Conservation (phyloP, 1,139 yeast genomes). For the Trichomonascaceae sp. region DNA sequence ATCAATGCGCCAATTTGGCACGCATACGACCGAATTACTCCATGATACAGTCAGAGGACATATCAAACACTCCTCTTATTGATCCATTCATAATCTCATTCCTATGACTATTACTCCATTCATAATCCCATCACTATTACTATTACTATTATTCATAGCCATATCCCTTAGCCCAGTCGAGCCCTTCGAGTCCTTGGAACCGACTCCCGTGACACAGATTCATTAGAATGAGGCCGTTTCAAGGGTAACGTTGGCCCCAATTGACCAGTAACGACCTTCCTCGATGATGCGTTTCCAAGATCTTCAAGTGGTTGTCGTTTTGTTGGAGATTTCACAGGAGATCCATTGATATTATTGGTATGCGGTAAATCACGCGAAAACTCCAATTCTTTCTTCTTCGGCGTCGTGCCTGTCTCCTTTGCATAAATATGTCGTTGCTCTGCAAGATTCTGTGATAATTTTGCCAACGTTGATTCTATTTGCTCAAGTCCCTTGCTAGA, state of each 20-base stretch:
- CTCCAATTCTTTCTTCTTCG: slow-evolving; percentile 12
- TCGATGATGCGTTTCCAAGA: not conserved
- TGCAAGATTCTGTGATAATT: not conserved
- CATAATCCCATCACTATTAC: not conserved
- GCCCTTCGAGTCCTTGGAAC: slow-evolving; percentile 1
- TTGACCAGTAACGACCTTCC: not conserved
- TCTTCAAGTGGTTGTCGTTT: slow-evolving; percentile 6
- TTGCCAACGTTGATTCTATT: not conserved
- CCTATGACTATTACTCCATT: not conserved
- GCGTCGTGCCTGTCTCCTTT: slow-evolving; percentile 12
- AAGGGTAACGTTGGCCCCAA: not conserved
- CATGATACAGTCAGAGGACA: no score
- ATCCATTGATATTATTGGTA: not conserved
- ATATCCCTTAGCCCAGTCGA: not conserved
- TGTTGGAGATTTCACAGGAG: not conserved
- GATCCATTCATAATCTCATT: not conserved
- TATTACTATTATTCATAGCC: not conserved
- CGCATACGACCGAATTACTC: no score
- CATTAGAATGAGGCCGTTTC: not conserved
- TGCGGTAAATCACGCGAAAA: slow-evolving; percentile 9
- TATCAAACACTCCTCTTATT: no score
- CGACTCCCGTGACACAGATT: not conserved
- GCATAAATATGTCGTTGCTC: slow-evolving; percentile 2
- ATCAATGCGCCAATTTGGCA: no score
- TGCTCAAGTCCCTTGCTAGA: not conserved